Percentiles rank a stretch among this genome's conserved stretches.
phyloP scores from a whole-genome alignment of 305 asterid genomes.

The Rubia tinctorum region DNA sequence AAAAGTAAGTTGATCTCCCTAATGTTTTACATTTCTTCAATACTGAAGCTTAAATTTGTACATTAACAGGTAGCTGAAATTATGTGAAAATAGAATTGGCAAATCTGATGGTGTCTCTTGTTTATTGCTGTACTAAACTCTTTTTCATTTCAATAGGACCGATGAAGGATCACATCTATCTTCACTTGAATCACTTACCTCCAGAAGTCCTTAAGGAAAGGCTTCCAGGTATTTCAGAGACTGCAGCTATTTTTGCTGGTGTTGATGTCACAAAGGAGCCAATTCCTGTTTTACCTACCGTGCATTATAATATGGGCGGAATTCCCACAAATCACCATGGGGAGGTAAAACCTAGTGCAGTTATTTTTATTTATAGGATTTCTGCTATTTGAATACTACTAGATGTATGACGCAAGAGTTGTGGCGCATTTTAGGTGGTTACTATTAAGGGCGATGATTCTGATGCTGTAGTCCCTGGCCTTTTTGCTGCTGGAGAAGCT shows the following conservation, averaged over 20 bases:
- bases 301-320: constrained; percentile 99
- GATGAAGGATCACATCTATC: constrained; percentile 90
- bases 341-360: constrained; percentile 48
- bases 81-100: background rate
- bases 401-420: background rate
- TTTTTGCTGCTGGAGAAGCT: constrained; percentile 99
- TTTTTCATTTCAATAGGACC: constrained; percentile 53
- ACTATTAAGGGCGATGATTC: constrained; percentile 73
- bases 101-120: constrained; percentile 1
- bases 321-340: constrained; percentile 96
- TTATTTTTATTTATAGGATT: background rate
- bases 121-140: constrained; percentile 4
- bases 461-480: constrained; percentile 78
- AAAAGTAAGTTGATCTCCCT: background rate
- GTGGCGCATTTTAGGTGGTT: constrained; percentile 56
- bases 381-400: background rate
- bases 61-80: background rate
- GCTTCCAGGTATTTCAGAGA: constrained; percentile 99
- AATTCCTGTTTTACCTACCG: constrained; percentile 97
- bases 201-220: constrained; percentile 99
- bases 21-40: background rate
- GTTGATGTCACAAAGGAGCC: constrained; percentile 99
- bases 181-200: constrained; percentile 97
- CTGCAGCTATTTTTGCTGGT: constrained; percentile 99
- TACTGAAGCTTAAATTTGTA: background rate